Percentiles rank a stretch among this genome's conserved stretches.
These are phyloP conservation scores for Botrytis tulipae DNA, from an alignment of 2,329 filamentous ascomycete genomes.

Conservation along the genomic window DNA sequence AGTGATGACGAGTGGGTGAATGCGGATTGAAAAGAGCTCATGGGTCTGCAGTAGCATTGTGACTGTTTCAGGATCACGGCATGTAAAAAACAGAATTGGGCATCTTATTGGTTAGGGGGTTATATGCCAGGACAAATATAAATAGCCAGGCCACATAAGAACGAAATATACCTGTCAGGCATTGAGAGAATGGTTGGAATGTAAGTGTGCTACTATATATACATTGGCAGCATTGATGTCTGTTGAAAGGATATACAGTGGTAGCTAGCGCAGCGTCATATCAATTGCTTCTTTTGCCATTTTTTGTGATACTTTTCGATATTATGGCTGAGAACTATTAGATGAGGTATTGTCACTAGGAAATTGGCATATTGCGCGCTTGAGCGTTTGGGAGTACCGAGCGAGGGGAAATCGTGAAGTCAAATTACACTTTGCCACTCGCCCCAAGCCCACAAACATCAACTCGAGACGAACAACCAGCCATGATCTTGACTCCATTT, in stretches of 20 bases:
- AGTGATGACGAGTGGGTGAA: background rate
- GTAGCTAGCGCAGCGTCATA: background rate
- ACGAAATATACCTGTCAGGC: background rate
- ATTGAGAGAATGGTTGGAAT: background rate
- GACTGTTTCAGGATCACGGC: background rate
- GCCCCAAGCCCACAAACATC: background rate
- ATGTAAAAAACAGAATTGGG: background rate
- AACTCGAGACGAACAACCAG: background rate
- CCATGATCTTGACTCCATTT: background rate
- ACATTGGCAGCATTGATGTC: background rate
- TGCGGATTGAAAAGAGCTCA: background rate
- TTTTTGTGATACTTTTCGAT: background rate
- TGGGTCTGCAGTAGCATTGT: background rate
- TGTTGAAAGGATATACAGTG: background rate
- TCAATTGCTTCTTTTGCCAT: background rate
- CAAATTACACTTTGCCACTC: background rate
- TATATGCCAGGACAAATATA: background rate
- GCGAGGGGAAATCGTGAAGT: background rate
- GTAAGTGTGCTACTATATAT: background rate
- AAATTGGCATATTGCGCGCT: background rate
- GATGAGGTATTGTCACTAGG: background rate
- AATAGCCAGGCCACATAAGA: background rate
- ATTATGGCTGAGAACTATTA: background rate
- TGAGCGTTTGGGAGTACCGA: background rate
- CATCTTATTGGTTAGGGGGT: background rate